A percentile compares a stretch with the other conserved stretches of the same genome.
phyloP scores from a whole-genome alignment of 305 asterid genomes.

The Caryopteris hybrid region DNA sequence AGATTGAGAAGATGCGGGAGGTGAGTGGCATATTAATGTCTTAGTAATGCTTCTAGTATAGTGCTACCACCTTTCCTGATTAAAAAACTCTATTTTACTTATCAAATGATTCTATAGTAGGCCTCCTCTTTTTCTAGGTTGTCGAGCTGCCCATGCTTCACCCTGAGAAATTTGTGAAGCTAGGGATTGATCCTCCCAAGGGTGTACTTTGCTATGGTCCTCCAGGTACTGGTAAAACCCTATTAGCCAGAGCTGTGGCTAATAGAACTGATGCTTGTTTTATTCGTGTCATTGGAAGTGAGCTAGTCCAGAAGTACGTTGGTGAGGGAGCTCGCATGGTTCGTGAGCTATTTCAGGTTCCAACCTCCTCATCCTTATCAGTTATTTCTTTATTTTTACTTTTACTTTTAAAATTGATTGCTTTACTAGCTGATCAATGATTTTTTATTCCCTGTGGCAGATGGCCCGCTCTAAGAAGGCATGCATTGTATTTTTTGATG shows the following conservation, averaged over 20 bases:
- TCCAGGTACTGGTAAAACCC: conserved; percentile 96
- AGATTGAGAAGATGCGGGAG: conserved; percentile 98
- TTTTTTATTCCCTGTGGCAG: conserved; percentile 29
- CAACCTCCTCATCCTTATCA: not conserved
- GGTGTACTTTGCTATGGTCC: conserved; percentile 99
- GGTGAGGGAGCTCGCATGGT: conserved; percentile 99
- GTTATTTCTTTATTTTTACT: too few species aligned
- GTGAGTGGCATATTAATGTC: conserved; percentile 33
- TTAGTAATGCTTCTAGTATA: too few species aligned
- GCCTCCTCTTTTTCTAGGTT: too few species aligned
- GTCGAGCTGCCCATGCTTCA: conserved; percentile 99
- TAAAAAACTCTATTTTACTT: too few species aligned
- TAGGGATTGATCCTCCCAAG: conserved; percentile 98
- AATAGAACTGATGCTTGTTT: conserved; percentile 97
- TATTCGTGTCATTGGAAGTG: conserved; percentile 94
- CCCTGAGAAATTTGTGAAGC: conserved; percentile 93
- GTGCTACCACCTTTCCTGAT: too few species aligned
- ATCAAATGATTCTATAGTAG: too few species aligned
- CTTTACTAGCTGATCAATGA: too few species aligned
- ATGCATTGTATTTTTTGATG: conserved; percentile 93
- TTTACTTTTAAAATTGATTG: too few species aligned
- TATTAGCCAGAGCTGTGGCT: conserved; percentile 92
- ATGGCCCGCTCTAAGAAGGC: conserved; percentile 99
- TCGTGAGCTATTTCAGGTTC: conserved; percentile 91
- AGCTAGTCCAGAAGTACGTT: conserved; percentile 94